Evolutionary conservation across 139 green algal species (phyloP).

Genomic region (Raphidocelis subcapitata): DNA sequence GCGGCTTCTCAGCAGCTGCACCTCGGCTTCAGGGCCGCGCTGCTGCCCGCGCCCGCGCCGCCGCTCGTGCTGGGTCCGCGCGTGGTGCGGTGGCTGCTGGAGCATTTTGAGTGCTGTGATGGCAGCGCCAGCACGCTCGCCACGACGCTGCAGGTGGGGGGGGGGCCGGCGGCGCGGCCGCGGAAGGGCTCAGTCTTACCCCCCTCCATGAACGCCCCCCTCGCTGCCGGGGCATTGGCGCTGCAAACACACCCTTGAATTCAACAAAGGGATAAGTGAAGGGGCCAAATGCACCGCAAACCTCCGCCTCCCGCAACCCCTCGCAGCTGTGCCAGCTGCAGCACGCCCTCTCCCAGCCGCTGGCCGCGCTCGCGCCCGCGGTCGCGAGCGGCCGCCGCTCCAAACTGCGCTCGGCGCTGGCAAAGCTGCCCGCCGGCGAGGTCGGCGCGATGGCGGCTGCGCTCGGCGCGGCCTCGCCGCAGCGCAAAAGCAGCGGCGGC

Average conservation of each 20-base stretch:
- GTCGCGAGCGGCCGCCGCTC: constrained; percentile 10
- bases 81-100: constrained; percentile 5
- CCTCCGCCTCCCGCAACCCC: too few relatives aligned
- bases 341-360: constrained; percentile 12
- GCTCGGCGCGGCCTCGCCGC: not conserved
- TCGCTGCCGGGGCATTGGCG: too few relatives aligned
- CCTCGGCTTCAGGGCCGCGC: not conserved
- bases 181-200: too few relatives aligned
- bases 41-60: constrained; percentile 9
- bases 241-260: too few relatives aligned
- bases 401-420: not conserved
- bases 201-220: too few relatives aligned
- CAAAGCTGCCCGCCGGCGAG: not conserved
- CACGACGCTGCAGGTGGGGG: constrained; percentile 1
- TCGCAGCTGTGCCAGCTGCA: not conserved
- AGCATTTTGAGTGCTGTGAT: constrained; percentile 12
- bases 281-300: too few relatives aligned
- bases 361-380: constrained; percentile 12
- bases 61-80: constrained; percentile 7
- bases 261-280: too few relatives aligned
- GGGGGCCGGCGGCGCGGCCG: too few relatives aligned
- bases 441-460: not conserved
- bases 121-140: constrained; percentile 18
- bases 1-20: constrained; percentile 6
- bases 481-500: not conserved